These are phyloP conservation scores for Fusarium phyllophilum DNA, from an alignment of 2,329 filamentous ascomycete species.

Conservation along the genomic window DNA sequence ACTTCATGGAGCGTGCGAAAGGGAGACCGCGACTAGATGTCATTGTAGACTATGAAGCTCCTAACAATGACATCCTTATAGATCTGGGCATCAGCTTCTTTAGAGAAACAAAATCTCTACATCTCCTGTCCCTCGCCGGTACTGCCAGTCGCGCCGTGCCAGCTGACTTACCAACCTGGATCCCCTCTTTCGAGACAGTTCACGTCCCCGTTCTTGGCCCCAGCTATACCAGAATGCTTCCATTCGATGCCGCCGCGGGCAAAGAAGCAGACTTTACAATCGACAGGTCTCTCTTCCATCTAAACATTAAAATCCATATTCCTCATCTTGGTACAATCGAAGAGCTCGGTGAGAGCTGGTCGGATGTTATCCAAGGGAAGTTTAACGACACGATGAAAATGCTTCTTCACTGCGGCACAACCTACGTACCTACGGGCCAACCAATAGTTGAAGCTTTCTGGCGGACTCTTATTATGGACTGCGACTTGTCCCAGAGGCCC, in stretches of 20 bases:
- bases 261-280: neutral
- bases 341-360: neutral
- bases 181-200: conserved; percentile 37
- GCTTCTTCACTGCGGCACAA: neutral
- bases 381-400: neutral
- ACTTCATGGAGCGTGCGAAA: conserved; percentile 27
- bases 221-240: neutral
- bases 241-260: neutral
- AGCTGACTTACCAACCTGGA: conserved; percentile 30
- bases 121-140: conserved; percentile 36
- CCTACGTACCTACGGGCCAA: neutral
- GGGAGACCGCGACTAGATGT: conserved; percentile 17
- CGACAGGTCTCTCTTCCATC: neutral
- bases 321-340: neutral
- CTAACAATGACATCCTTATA: conserved; percentile 28
- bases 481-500: neutral
- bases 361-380: neutral
- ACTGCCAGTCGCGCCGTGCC: conserved; percentile 17
- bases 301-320: neutral
- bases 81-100: conserved; percentile 21
- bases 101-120: conserved; percentile 27
- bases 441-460: neutral
- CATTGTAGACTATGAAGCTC: conserved; percentile 31
- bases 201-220: conserved; percentile 24
- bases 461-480: neutral